phyloP scores from a whole-genome alignment of 2,329 filamentous ascomycete species.

The Plectosphaerella sp. region DNA sequence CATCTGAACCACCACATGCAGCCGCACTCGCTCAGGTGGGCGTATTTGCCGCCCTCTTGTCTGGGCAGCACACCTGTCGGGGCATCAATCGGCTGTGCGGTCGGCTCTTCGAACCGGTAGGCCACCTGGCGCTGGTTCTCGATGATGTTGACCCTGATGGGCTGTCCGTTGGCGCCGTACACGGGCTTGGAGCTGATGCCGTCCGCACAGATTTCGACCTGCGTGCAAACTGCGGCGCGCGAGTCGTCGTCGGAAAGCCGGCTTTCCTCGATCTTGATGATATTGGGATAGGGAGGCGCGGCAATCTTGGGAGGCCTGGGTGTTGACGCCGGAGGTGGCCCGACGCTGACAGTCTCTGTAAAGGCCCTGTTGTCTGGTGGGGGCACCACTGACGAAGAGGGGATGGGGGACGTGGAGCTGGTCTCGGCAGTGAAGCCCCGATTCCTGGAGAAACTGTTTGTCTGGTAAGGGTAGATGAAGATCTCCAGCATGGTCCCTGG shows the following conservation, averaged over 20 bases:
- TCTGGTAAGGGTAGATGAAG: slow-evolving; percentile 53
- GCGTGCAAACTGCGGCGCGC: slow-evolving; percentile 38
- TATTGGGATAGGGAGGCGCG: slow-evolving; percentile 40
- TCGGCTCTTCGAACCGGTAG: not conserved
- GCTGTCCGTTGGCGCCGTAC: slow-evolving; percentile 29
- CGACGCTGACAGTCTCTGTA: not conserved
- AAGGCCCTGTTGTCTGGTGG: not conserved
- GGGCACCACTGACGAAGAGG: not conserved
- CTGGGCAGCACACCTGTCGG: not conserved
- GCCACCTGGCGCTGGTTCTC: slow-evolving; percentile 23
- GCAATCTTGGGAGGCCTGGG: slow-evolving; percentile 3
- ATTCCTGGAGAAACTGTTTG: slow-evolving; percentile 30
- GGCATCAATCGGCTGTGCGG: not conserved
- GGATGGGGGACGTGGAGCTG: not conserved
- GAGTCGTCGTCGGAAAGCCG: slow-evolving; percentile 30
- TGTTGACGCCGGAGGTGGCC: not conserved
- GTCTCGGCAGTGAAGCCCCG: not conserved
- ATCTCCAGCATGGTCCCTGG: slow-evolving; percentile 50
- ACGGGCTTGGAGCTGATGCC: slow-evolving; percentile 30
- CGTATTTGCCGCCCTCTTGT: slow-evolving; percentile 4
- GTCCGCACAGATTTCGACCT: slow-evolving; percentile 38
- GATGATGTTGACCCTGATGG: slow-evolving; percentile 37
- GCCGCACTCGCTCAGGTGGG: slow-evolving; percentile 45
- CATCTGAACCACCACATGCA: slow-evolving; percentile 50
- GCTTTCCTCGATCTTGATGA: slow-evolving; percentile 52